Conservation (phyloP, 2,329 filamentous ascomycete genomes). For the Penicillium sp. region DNA sequence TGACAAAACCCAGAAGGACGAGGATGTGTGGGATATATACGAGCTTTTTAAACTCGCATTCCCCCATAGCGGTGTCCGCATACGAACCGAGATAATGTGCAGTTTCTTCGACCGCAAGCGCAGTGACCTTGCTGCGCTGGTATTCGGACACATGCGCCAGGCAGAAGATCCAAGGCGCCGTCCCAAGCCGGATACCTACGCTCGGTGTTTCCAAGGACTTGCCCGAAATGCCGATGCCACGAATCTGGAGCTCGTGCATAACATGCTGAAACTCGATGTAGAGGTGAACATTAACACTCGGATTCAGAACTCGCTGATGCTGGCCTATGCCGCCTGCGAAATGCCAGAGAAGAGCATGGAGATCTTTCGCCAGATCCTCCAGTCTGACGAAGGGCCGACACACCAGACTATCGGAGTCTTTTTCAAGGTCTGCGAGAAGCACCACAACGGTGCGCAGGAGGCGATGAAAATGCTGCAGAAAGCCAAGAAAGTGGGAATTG, state of each 20-base stretch:
- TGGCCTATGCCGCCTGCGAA: slow-evolving; percentile 70
- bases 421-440: slow-evolving; percentile 69
- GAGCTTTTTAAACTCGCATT: slow-evolving; percentile 56
- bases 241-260: slow-evolving; percentile 71
- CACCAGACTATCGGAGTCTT: slow-evolving; percentile 75
- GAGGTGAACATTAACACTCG: slow-evolving; percentile 68
- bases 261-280: slow-evolving; percentile 92
- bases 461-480: slow-evolving; percentile 51
- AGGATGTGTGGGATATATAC: slow-evolving; percentile 58
- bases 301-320: slow-evolving; percentile 79
- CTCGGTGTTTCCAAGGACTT: slow-evolving; percentile 70
- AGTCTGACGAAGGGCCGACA: slow-evolving; percentile 76
- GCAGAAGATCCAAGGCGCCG: slow-evolving; percentile 59
- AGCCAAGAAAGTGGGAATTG: slow-evolving; percentile 68
- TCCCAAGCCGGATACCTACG: slow-evolving; percentile 70
- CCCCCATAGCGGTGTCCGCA: slow-evolving; percentile 57
- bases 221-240: slow-evolving; percentile 56
- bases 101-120: slow-evolving; percentile 72
- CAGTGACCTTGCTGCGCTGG: slow-evolving; percentile 75
- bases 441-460: slow-evolving; percentile 39
- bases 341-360: slow-evolving; percentile 63
- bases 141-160: slow-evolving; percentile 92
- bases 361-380: slow-evolving; percentile 80
- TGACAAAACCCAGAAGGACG: slow-evolving; percentile 56
- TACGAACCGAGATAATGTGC: slow-evolving; percentile 70